Evolutionary conservation across 2,329 filamentous ascomycete species (phyloP), one percentile per base, ranked within the genome.

Genomic region (Claviceps sp.): DNA sequence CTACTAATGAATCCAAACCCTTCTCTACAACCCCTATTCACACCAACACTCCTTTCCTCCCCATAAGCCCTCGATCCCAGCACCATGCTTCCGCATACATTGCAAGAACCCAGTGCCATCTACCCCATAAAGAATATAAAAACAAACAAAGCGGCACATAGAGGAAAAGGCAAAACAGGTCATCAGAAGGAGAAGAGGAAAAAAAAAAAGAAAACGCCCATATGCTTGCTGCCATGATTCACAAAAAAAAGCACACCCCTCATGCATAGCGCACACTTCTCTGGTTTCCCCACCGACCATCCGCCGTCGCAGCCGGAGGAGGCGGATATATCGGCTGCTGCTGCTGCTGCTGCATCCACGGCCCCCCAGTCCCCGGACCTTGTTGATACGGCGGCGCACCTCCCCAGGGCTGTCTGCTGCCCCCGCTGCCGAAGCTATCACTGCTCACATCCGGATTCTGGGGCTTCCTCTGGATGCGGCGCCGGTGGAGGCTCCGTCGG

Each of bases 311-410:
- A 14, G 41, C 46, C 14, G 51, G 40, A n/a, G 43, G 43, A 16
- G 46, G 47, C 40, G 38, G 43, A 46, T 47, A 47, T 30, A 47
- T 37, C 4, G 44, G 22, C 22, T 18, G 43, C 22, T 26, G 43
- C 42, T 22, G 42, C 37, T 57, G 57, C 53, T 63, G 65, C 37
- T 59, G 53, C 37, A 55, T 54, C 47, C 38, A 41, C 16, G 38
- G 18, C 4, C 30, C 30, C 8, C 30, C 30, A 34, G 30, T 1
- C 30, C 30, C 30, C 9, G 30, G 30, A 34, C 38, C n/a, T 41
- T 42, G 40, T 13, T 42, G 40, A 11, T 42, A 42, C 18, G n/a
- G 18, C 40, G 18, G 18, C 3, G 3, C 8, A 14, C 9, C 40
- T 11, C 40, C 40, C 40, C 40, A 42, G 18, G 40, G 8, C 9